Percentiles rank a stretch among this genome's conserved stretches.
These are phyloP conservation scores for Trifolium repens DNA, from an alignment of 306 rosid species.

Conservation along the genomic window DNA sequence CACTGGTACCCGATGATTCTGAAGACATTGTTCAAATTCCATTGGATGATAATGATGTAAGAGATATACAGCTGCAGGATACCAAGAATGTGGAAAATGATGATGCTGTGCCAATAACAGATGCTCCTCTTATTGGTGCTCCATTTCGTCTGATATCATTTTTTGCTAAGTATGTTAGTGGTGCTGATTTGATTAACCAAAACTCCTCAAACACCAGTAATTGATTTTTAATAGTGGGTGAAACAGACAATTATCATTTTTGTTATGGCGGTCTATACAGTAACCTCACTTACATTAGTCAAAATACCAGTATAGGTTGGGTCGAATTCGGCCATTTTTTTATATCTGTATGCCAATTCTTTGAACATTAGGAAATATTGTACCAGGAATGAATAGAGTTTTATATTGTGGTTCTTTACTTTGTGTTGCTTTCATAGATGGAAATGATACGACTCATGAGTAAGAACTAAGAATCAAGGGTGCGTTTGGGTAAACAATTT, in stretches of 20 bases:
- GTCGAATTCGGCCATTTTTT: constrained; percentile 42
- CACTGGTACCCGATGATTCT: constrained; percentile 46
- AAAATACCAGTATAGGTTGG: constrained; percentile 48
- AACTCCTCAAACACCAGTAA: constrained; percentile 40
- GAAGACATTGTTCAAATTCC: constrained; percentile 80
- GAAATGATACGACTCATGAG: constrained; percentile 25
- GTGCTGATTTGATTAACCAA: constrained; percentile 79
- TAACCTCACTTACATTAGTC: constrained; percentile 42
- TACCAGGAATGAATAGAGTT: constrained; percentile 23
- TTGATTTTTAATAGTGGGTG: constrained; percentile 40
- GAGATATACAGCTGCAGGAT: constrained; percentile 48
- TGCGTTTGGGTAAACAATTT: not conserved
- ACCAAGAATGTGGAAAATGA: constrained; percentile 48
- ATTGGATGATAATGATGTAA: constrained; percentile 56
- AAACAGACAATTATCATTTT: not conserved
- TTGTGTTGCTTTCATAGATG: constrained; percentile 20
- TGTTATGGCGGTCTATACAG: constrained; percentile 10
- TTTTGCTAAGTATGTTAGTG: constrained; percentile 87
- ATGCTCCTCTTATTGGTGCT: constrained; percentile 90
- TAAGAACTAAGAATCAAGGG: constrained; percentile 17
- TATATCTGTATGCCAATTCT: constrained; percentile 41
- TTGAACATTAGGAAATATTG: constrained; percentile 37
- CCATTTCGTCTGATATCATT: constrained; percentile 86
- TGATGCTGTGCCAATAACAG: constrained; percentile 57
- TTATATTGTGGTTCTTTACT: constrained; percentile 5